Evolutionary conservation across 768 basidiomycete genomes (phyloP), one percentile per base, ranked within the genome.

Genomic region (Boletus coccyginus): DNA sequence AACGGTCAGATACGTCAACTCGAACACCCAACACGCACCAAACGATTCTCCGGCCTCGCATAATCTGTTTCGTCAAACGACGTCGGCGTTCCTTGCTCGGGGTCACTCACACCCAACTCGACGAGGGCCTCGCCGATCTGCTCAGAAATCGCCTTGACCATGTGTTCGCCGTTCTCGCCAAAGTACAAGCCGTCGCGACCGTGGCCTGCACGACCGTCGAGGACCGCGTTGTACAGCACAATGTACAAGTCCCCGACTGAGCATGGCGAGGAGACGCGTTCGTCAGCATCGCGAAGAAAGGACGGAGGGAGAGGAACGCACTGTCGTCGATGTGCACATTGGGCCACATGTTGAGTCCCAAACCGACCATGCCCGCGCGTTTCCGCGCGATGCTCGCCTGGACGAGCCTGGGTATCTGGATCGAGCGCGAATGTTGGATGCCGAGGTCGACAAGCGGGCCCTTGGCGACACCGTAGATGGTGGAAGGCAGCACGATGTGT

Each of bases 311-410:
- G 12, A 2, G 10, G 7, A 3, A 52, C 50, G 16, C 9, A 60
- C 56, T 64, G 31, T 85, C 83, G 44, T 77, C 69, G 49, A 85
- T 75, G 58, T 85, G 76, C 13, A 86, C 78, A 55, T 82, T 83
- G 1, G 79, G 75, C 87, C 85, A 87, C 7, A 81, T 54, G 53
- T 86, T 83, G 61, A 77, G 73, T 3, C 86, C 86, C 36, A 75
- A 56, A 0, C 85, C 85, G 14, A 86, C 73, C 66, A 83, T 73
- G 16, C 82, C 84, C 0, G 74, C 83, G n/a, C 76, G 74, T 3
- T 77, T 77, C 32, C 85, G 74, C 58, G 62, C 69, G 42, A 85
- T 60, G 19, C 77, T 62, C 0, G 75, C 76, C 3, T 66, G 66
- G 56, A 86, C 77, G 9, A 85, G 63, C 1, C 11, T 17, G 12